Conservation (phyloP, 208 protist genomes). For the Leishmania major region DNA sequence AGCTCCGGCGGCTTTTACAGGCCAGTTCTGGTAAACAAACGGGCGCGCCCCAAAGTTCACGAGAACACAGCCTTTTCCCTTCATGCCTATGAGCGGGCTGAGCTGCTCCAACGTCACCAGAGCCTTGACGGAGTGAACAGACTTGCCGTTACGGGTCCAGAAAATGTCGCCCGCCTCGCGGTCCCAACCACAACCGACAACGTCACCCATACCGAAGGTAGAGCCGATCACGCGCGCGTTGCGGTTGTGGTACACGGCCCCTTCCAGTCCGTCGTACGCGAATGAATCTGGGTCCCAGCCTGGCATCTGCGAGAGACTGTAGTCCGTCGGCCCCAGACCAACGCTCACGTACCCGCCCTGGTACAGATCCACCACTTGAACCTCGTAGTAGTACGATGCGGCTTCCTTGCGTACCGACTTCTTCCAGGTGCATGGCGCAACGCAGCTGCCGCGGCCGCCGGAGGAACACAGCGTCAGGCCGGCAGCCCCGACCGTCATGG, state of each 20-base stretch:
- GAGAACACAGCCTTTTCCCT: constrained; percentile 67
- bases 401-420: constrained; percentile 7
- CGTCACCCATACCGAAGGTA: constrained; percentile 76
- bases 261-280: constrained; percentile 77
- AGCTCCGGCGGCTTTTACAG: background rate
- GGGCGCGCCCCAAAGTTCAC: constrained; percentile 84
- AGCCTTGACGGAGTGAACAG: constrained; percentile 44
- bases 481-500: constrained; percentile 52
- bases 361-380: constrained; percentile 77
- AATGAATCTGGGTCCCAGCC: constrained; percentile 80
- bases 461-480: constrained; percentile 56
- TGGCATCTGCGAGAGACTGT: constrained; percentile 80
- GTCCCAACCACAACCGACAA: constrained; percentile 89
- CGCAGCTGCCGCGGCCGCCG: constrained; percentile 68
- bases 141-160: constrained; percentile 87
- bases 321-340: constrained; percentile 78
- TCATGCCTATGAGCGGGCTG: constrained; percentile 78
- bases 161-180: constrained; percentile 57
- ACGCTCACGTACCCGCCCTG: constrained; percentile 62
- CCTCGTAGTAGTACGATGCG: constrained; percentile 83
- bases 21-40: constrained; percentile 53
- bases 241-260: constrained; percentile 63
- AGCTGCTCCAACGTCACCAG: constrained; percentile 30
- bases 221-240: constrained; percentile 53
- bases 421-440: constrained; percentile 65